Evolutionary conservation across 805 yeast genomes (phyloP).

Genomic region (Candida schatavii): DNA sequence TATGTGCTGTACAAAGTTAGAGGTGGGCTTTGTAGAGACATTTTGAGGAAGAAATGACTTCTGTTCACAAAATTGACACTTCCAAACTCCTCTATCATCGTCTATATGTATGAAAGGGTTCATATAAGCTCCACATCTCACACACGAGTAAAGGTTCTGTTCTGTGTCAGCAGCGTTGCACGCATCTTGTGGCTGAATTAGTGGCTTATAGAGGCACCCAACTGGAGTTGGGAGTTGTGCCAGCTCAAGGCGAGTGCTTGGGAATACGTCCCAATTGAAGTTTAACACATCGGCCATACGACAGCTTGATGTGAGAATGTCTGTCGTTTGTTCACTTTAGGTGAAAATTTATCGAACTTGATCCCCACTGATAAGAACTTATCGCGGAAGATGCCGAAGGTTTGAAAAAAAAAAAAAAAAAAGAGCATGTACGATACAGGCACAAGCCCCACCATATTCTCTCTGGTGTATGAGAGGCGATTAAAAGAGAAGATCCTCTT

Average conservation of each 20-base stretch:
- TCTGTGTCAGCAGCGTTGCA: conserved; percentile 1
- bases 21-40: conserved; percentile 15
- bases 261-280: conserved; percentile 67
- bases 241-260: conserved; percentile 36
- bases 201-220: conserved; percentile 36
- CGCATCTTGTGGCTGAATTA: conserved; percentile 4
- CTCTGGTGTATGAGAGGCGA: no score
- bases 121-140: conserved; percentile 23
- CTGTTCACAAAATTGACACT: conserved; percentile 36
- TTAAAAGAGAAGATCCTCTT: no score
- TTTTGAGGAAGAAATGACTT: conserved; percentile 19
- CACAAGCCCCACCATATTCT: no score
- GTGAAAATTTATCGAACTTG: background rate
- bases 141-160: conserved; percentile 18
- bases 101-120: conserved; percentile 31
- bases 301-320: background rate
- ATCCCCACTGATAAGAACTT: background rate
- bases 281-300: conserved; percentile 21
- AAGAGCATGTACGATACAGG: no score
- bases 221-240: conserved; percentile 30
- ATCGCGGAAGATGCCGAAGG: background rate
- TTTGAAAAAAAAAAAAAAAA: background rate
- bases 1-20: background rate
- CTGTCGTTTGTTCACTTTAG: background rate
- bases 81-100: conserved; percentile 30